Conservation (phyloP, 2,329 filamentous ascomycete species). For the Colletotrichum somersetense region DNA sequence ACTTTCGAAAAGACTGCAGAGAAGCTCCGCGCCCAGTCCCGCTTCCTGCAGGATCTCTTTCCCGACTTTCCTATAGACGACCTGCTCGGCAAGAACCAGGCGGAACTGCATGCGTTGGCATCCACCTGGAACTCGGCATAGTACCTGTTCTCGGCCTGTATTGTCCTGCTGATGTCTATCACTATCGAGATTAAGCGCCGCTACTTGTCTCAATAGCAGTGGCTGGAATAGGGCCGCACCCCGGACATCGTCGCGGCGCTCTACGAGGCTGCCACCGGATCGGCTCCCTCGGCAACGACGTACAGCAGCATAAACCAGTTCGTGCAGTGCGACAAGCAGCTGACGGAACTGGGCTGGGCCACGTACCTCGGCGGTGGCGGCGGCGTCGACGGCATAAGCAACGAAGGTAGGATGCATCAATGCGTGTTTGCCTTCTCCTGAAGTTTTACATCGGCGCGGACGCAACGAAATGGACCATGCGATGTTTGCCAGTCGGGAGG, state of each 20-base stretch:
- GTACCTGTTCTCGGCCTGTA: conserved; percentile 52
- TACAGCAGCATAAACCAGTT: conserved; percentile 46
- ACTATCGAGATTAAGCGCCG: conserved; percentile 44
- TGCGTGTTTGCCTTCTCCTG: conserved; percentile 8
- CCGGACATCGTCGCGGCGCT: conserved; percentile 47
- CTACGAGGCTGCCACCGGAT: conserved; percentile 46
- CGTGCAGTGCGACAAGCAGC: conserved; percentile 48
- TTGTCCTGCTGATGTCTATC: conserved; percentile 48
- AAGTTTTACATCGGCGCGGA: neutral
- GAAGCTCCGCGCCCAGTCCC: conserved; percentile 44
- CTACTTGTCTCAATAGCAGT: neutral
- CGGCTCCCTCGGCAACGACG: conserved; percentile 44
- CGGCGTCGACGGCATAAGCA: neutral
- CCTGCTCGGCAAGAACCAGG: conserved; percentile 43
- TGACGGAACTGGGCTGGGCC: conserved; percentile 47
- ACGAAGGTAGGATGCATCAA: neutral
- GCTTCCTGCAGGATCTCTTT: conserved; percentile 45
- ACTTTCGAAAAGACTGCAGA: conserved; percentile 46
- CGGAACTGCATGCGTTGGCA: conserved; percentile 44
- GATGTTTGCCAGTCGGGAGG: neutral
- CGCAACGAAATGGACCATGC: too few relatives aligned
- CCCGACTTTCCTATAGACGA: conserved; percentile 40
- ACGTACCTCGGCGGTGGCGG: conserved; percentile 41
- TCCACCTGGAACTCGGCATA: conserved; percentile 50
- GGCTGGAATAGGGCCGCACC: conserved; percentile 43